A percentile compares a stretch with the other conserved stretches of the same genome.
Conservation (phyloP, 768 basidiomycete species). For the Calocybe indica region DNA sequence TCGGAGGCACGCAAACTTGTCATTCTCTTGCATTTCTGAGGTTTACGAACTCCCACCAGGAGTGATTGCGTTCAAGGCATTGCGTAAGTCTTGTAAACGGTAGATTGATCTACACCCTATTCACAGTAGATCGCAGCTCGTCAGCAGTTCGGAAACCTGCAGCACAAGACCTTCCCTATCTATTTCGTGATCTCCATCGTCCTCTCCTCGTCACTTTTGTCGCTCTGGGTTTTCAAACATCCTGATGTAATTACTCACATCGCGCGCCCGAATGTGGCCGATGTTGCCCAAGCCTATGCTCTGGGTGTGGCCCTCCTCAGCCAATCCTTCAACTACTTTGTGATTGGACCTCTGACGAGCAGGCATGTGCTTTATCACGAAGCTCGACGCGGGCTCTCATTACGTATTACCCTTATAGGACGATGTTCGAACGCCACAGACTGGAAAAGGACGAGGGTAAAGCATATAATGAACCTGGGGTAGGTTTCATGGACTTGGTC, state of each 20-base stretch:
- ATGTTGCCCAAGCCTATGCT: conserved; percentile 62
- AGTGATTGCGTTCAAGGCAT: conserved; percentile 51
- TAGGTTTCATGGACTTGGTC: conserved; percentile 26
- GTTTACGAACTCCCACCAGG: conserved; percentile 25
- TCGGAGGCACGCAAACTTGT: conserved; percentile 39
- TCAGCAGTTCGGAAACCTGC: conserved; percentile 67
- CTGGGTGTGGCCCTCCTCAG: conserved; percentile 39
- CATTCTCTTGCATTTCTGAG: neutral
- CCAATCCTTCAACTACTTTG: conserved; percentile 58
- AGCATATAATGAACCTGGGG: conserved; percentile 55
- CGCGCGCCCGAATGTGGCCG: conserved; percentile 40
- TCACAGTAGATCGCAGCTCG: conserved; percentile 37
- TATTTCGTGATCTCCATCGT: conserved; percentile 62
- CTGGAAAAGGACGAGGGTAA: conserved; percentile 74
- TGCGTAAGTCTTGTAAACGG: conserved; percentile 37
- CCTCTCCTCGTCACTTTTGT: conserved; percentile 49
- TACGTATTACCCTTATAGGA: conserved; percentile 28
- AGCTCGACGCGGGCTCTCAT: conserved; percentile 1
- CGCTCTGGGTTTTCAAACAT: conserved; percentile 53
- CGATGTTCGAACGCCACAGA: conserved; percentile 70
- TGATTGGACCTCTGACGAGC: conserved; percentile 70
- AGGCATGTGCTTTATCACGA: conserved; percentile 32
- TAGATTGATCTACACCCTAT: no score
- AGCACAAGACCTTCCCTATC: conserved; percentile 68
- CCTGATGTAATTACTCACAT: conserved; percentile 46